A percentile compares a stretch with the other conserved stretches of the same genome.
phyloP scores from a whole-genome alignment of 768 basidiomycete genomes.

The Amanita jacksonii region DNA sequence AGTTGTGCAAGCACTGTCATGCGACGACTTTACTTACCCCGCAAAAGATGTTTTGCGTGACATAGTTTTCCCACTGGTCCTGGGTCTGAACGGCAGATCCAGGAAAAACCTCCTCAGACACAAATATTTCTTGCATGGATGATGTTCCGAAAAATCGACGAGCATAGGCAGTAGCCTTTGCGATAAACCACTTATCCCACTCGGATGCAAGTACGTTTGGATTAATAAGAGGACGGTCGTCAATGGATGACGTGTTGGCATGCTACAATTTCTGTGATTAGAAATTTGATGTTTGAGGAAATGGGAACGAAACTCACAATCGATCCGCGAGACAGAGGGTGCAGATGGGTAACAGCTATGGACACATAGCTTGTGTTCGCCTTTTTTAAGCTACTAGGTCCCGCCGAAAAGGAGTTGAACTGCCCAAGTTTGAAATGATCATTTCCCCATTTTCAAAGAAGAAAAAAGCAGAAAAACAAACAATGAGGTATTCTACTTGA shows the following conservation, averaged over 20 bases:
- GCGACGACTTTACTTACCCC: neutral
- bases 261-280: conserved; percentile 11
- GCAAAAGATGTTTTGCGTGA: neutral
- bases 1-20: neutral
- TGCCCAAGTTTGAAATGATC: conserved; percentile 8
- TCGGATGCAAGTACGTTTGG: conserved; percentile 22
- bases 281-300: neutral
- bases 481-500: conserved; percentile 22
- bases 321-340: conserved; percentile 37
- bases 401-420: conserved; percentile 25
- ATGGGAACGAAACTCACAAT: conserved; percentile 15
- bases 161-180: conserved; percentile 23
- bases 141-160: conserved; percentile 22
- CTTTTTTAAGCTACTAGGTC: conserved; percentile 13
- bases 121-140: conserved; percentile 21
- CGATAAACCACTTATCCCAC: conserved; percentile 24
- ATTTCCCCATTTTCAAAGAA: neutral
- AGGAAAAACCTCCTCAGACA: conserved; percentile 21
- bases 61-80: conserved; percentile 8
- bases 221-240: conserved; percentile 20
- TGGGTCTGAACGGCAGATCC: conserved; percentile 11
- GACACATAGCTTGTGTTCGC: conserved; percentile 25
- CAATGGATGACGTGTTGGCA: conserved; percentile 17
- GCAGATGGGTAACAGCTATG: conserved; percentile 26
- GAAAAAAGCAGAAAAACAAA: conserved; percentile 9